These are phyloP conservation scores for Lepidium africanum DNA, from an alignment of 345 rosid genomes.

Conservation along the genomic window DNA sequence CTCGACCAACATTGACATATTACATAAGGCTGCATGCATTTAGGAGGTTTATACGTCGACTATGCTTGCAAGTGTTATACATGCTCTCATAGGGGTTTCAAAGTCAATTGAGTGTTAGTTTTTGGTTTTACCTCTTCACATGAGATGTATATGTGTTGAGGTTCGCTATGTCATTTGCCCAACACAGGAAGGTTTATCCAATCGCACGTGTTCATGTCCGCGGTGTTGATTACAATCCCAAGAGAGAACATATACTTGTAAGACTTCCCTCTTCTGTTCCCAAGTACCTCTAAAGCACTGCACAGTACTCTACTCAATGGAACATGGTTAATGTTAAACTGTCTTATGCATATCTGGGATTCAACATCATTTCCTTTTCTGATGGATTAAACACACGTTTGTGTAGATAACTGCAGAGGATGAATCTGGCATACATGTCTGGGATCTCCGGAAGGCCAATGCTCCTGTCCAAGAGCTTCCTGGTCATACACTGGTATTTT, in stretches of 20 bases:
- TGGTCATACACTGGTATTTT: slow-evolving; percentile 80
- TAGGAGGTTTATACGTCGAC: background rate
- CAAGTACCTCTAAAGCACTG: background rate
- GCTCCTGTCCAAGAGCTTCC: slow-evolving; percentile 61
- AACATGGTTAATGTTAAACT: background rate
- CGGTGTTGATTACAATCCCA: slow-evolving; percentile 53
- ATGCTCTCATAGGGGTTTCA: background rate
- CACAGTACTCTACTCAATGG: background rate
- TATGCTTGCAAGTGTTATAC: background rate
- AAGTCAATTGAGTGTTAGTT: background rate
- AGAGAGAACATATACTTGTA: slow-evolving; percentile 65
- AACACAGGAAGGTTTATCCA: slow-evolving; percentile 60
- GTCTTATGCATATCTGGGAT: background rate
- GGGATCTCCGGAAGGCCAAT: slow-evolving; percentile 75
- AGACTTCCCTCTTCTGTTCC: slow-evolving; percentile 16
- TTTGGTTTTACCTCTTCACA: background rate
- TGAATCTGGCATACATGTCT: slow-evolving; percentile 64
- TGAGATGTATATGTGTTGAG: background rate
- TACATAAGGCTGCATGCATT: background rate
- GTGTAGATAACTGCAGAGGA: slow-evolving; percentile 68
- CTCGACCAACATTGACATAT: background rate
- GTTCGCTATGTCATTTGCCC: background rate
- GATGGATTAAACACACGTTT: background rate
- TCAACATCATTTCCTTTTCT: too few species aligned
- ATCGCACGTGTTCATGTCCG: slow-evolving; percentile 60